Base-by-base conservation (phyloP, 192 early-diverging fungal genomes). In the Backusella westeae region DNA sequence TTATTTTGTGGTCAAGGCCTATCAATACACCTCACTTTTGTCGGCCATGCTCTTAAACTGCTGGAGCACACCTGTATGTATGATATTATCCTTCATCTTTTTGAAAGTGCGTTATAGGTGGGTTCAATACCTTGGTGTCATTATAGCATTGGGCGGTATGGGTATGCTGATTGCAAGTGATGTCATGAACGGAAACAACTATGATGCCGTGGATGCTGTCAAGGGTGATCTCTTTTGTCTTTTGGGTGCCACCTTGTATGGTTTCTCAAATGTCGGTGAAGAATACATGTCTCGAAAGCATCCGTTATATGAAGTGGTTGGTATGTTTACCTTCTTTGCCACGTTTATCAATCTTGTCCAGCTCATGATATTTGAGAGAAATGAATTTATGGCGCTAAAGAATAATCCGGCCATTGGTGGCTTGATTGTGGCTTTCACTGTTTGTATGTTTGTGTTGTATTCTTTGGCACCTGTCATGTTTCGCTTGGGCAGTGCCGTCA, bases 1-100 rank as follows among this genome's bases (percentile, higher is more conserved):
- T 73, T 95, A 91, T 74, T 92, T 95, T 85, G 89, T 91, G 15
- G 89, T 93, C 70, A 94, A 93, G 83, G 89, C 92, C 8, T 95
- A 88, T 72, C 83, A 80, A 74, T 94, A 94, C 76, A 95, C 93
- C 19, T 92, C 91, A 17, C 74, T 93, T 2, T 81, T 95, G 42
- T 93, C 93, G 0, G 90, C 88, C 75, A 93, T 93, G 92, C 79
- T 95, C 53, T 84, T 95, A 19, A 92, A 94, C 75, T 89, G 92
- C 23, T 94, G 93, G 93, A 88, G 92, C 4, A 89, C 89, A 41
- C 91, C 92, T 9, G 89, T 92, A 8, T 91, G 91, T n/a, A 87
- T 94, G 73, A 71, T 92, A n/a, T 69, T 95, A 49, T 89, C 87
- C 39, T 87, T 86, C 44, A 85, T 93, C 35, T 84, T 93, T 75